These are phyloP conservation scores for Amesomyces nigricolor DNA, from an alignment of 2,329 filamentous ascomycete genomes.

Conservation along the genomic window DNA sequence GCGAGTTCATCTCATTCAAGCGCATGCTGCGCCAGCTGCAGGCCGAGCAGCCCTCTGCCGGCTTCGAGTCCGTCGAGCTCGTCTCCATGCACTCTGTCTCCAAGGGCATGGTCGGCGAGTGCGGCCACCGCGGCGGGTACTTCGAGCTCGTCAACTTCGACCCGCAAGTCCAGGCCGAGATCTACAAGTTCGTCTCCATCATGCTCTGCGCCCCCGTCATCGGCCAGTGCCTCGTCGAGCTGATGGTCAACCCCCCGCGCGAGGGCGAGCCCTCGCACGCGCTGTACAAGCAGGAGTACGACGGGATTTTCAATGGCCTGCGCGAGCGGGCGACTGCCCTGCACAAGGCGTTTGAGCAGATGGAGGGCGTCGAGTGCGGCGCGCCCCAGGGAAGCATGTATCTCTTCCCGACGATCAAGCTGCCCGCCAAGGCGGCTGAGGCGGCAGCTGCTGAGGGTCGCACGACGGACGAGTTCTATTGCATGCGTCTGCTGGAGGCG, in stretches of 20 bases:
- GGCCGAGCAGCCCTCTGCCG: constrained; percentile 60
- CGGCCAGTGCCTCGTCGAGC: constrained; percentile 91
- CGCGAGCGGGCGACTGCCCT: constrained; percentile 75
- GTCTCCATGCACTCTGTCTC: constrained; percentile 89
- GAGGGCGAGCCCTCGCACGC: constrained; percentile 77
- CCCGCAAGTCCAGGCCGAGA: constrained; percentile 76
- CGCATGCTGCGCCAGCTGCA: constrained; percentile 77
- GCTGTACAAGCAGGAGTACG: constrained; percentile 81
- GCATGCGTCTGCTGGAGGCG: constrained; percentile 80
- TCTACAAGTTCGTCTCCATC: constrained; percentile 99
- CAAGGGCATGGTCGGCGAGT: constrained; percentile 99
- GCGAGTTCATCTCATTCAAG: constrained; percentile 95
- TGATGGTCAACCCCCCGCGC: constrained; percentile 94
- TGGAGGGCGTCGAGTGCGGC: constrained; percentile 93
- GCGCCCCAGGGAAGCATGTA: constrained; percentile 96
- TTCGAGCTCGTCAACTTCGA: constrained; percentile 94
- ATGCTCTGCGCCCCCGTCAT: constrained; percentile 93
- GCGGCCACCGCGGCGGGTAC: constrained; percentile 94
- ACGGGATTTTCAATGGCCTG: constrained; percentile 72
- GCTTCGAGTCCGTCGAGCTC: constrained; percentile 78
- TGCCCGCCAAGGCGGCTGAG: constrained; percentile 69
- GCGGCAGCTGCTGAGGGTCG: constrained; percentile 70
- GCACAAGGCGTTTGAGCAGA: constrained; percentile 82
- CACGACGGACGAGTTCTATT: constrained; percentile 88
- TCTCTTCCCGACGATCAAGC: constrained; percentile 88